phyloP scores from a whole-genome alignment of 164 flowering plant species.

The Liriodendron chinense region DNA sequence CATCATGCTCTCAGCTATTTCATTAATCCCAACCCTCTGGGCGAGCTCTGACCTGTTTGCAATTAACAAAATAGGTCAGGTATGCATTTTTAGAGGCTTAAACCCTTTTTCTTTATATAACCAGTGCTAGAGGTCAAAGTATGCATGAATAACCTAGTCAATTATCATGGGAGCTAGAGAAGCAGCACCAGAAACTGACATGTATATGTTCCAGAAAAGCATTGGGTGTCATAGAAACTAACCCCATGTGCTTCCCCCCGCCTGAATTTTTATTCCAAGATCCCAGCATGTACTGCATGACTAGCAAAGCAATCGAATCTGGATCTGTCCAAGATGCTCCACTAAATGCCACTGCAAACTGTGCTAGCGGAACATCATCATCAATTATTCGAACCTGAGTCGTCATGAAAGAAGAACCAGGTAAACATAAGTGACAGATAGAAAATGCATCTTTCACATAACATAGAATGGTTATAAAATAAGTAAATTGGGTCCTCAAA shows the following conservation, averaged over 20 bases:
- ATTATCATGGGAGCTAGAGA: background rate
- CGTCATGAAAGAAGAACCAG: slow-evolving; percentile 2
- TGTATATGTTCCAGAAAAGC: background rate
- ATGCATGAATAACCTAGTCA: background rate
- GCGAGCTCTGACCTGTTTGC: slow-evolving; percentile 76
- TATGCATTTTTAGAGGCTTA: background rate
- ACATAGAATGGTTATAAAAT: background rate
- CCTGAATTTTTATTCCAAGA: slow-evolving; percentile 78
- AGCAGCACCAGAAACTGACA: background rate
- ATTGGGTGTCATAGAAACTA: slow-evolving; percentile 11
- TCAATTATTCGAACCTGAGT: slow-evolving; percentile 82
- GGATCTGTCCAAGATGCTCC: slow-evolving; percentile 99
- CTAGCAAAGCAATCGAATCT: slow-evolving; percentile 95
- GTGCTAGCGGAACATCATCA: slow-evolving; percentile 88
- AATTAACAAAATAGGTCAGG: slow-evolving; percentile 10
- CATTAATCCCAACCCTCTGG: slow-evolving; percentile 85
- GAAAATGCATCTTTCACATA: background rate
- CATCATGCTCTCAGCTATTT: slow-evolving; percentile 74
- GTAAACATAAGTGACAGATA: background rate
- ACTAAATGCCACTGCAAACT: slow-evolving; percentile 91
- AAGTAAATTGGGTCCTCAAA: background rate
- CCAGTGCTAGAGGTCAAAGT: background rate
- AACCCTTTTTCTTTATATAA: background rate
- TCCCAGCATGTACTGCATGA: slow-evolving; percentile 93
- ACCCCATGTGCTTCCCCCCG: slow-evolving; percentile 98